Conservation (phyloP, 805 yeast genomes). For the Kodamaea sagamina region DNA sequence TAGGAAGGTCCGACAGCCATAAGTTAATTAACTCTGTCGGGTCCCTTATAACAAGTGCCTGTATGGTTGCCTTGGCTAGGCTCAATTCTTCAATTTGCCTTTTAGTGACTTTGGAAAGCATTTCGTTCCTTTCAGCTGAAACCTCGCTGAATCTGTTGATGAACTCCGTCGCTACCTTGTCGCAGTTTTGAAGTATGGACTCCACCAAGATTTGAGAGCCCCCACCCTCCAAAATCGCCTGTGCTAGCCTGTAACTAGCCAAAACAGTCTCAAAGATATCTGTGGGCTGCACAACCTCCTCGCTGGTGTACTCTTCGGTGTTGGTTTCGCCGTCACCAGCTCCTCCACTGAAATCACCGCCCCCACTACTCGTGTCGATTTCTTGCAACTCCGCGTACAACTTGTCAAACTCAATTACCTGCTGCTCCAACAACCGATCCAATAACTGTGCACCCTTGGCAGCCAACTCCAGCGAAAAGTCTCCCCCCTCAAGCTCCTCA, state of each 20-base stretch:
- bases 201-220: not conserved
- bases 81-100: slow-evolving; percentile 33
- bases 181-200: slow-evolving; percentile 2
- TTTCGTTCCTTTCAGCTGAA: slow-evolving; percentile 18
- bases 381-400: slow-evolving; percentile 27
- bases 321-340: not conserved
- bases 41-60: slow-evolving; percentile 28
- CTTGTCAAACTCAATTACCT: slow-evolving; percentile 27
- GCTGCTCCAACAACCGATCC: slow-evolving; percentile 27
- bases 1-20: slow-evolving; percentile 39
- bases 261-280: slow-evolving; percentile 39
- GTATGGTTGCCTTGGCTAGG: slow-evolving; percentile 29
- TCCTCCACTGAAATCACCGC: not conserved
- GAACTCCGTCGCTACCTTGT: not conserved
- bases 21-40: slow-evolving; percentile 26
- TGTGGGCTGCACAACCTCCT: slow-evolving; percentile 33
- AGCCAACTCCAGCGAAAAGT: slow-evolving; percentile 13
- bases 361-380: slow-evolving; percentile 9
- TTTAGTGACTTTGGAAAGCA: slow-evolving; percentile 29
- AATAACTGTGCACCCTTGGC: slow-evolving; percentile 13
- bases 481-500: slow-evolving; percentile 34
- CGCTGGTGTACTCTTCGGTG: slow-evolving; percentile 20
- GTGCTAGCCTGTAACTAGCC: slow-evolving; percentile 29
- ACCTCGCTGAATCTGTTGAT: slow-evolving; percentile 20
- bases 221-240: slow-evolving; percentile 23